A percentile compares a stretch with the other conserved stretches of the same genome.
These are phyloP conservation scores for Onygenales sp. DNA, from an alignment of 2,329 filamentous ascomycete species.

Conservation along the genomic window DNA sequence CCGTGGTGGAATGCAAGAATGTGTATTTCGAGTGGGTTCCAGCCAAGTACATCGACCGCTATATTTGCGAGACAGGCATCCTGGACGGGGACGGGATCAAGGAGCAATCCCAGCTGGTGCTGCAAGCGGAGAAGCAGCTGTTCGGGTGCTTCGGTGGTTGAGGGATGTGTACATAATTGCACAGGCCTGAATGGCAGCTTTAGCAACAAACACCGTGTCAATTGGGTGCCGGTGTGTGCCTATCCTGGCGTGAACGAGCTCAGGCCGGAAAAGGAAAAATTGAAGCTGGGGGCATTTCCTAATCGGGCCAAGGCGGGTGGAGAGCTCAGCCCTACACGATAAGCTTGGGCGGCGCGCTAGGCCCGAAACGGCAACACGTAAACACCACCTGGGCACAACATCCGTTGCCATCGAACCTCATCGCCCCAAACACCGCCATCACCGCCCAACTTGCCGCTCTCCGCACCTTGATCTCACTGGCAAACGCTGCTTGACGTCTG, in stretches of 20 bases:
- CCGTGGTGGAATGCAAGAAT: constrained; percentile 22
- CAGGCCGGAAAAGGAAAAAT: background rate
- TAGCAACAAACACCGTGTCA: background rate
- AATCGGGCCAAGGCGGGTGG: too few relatives aligned
- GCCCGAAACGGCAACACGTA: constrained; percentile 27
- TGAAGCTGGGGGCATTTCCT: background rate
- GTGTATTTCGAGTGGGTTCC: constrained; percentile 51
- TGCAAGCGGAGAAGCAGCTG: constrained; percentile 5
- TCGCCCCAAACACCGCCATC: constrained; percentile 16
- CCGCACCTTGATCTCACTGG: too few relatives aligned
- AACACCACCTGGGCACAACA: constrained; percentile 22
- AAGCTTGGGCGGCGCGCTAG: constrained; percentile 17
- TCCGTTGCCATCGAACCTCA: constrained; percentile 17
- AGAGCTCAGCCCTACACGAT: constrained; percentile 1
- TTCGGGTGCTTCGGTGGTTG: constrained; percentile 7
- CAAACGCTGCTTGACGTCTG: background rate
- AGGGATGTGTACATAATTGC: background rate
- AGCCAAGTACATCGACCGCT: constrained; percentile 38
- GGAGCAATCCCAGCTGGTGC: constrained; percentile 7
- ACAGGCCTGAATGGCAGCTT: background rate
- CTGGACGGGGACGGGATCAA: constrained; percentile 12
- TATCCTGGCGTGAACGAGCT: too few relatives aligned
- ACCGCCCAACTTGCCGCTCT: too few relatives aligned
- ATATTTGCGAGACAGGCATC: constrained; percentile 42
- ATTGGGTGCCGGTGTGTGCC: background rate